Base-by-base conservation (phyloP, 2,329 filamentous ascomycete species). In the Beauveria australis region DNA sequence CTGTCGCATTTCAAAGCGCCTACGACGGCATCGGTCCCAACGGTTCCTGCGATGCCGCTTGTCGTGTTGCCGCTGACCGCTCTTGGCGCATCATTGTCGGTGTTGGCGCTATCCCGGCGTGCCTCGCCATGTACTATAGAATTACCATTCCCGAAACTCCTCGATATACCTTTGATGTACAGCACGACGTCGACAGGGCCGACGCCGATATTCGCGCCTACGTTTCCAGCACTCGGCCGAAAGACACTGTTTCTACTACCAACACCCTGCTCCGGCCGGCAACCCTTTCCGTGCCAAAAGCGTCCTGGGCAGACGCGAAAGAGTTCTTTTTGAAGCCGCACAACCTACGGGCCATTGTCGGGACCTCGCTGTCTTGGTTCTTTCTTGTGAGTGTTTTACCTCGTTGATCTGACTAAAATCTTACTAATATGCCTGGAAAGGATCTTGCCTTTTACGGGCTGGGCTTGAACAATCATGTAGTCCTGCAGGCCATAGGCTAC, bases 61-160 rank as follows among this genome's bases (percentile, higher is more conserved):
- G 90, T 69, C 82, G 82, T 60, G 70, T 83, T 0, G 89, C 89
- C 1, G 88, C 89, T 0, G 90, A 94, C 74, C 86, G 89, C 69
- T 88, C 89, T 74, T 94, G 91, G 90, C 85, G 90, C 66, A 83
- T 91, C 53, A 85, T 94, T 61, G 87, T 94, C 61, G 89, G 89
- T 16, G 85, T 92, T 63, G 90, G 90, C 43, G 89, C 88, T 14
- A 76, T 94, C 10, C 90, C 90, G 0, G 90, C 88, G 3, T 89
- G 85, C 67, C 81, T 92, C 61, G 90, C 89, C 14, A 79, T 94
- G n/a, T 93, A 92, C 74, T 94, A 90, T 75, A 88, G 90, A 64
- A 82, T 94, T 57, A 93, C 89, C 24, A 92, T 94, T 62, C 90
- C 90, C 9, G 91, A 94, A 75, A 92, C 90, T 3, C 89, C 89